A percentile compares a stretch with the other conserved stretches of the same genome.
Conservation (phyloP, 441 rosid genomes). For the Populus hybrid region DNA sequence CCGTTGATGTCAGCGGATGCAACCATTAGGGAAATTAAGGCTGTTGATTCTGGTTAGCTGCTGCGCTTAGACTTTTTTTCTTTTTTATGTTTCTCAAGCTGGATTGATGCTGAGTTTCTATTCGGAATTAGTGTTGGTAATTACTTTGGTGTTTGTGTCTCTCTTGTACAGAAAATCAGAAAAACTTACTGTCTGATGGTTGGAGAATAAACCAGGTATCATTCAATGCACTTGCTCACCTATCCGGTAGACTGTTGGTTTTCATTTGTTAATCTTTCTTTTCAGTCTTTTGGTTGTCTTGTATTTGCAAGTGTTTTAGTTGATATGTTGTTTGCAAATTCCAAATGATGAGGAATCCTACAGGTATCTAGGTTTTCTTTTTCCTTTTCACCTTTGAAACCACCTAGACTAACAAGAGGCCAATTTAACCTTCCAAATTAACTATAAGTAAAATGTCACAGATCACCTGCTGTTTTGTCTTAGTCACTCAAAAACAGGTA, state of each 20-base stretch:
- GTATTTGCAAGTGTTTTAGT: not conserved
- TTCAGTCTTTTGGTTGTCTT: not conserved
- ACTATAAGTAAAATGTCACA: not conserved
- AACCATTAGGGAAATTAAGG: conserved; percentile 81
- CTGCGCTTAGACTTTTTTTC: conserved; percentile 3
- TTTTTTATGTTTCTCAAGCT: not conserved
- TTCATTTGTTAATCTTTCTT: not conserved
- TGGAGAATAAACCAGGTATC: conserved; percentile 90
- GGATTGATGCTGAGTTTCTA: not conserved
- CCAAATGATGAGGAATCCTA: not conserved
- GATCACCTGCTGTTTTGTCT: not conserved
- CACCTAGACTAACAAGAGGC: not conserved
- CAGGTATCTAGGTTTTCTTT: not conserved
- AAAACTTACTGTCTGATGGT: conserved; percentile 73
- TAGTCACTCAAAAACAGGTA: no score
- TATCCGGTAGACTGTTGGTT: not conserved
- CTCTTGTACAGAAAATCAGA: conserved; percentile 69
- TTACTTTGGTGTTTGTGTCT: conserved; percentile 1
- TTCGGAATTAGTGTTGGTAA: not conserved
- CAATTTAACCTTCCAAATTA: not conserved
- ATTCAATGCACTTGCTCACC: not conserved
- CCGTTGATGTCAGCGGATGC: conserved; percentile 97
- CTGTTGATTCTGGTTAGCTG: conserved; percentile 83
- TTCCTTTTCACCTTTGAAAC: not conserved
- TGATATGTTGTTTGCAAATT: not conserved